Evolutionary conservation across 305 asterid species (phyloP).

Genomic region (Fraxinus latifolia): DNA sequence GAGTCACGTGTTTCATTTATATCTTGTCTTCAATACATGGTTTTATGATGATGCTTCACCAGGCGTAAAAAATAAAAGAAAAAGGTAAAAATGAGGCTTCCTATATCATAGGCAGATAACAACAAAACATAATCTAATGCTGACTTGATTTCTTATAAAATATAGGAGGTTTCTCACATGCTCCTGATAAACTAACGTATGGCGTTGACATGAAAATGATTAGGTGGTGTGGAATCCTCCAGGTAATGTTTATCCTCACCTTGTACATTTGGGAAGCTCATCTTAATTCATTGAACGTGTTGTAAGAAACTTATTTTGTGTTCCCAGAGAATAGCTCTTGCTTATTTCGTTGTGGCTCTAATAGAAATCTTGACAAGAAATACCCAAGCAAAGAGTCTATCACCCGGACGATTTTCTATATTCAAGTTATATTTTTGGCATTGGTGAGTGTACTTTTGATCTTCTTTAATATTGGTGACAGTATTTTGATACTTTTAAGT

Average conservation of each 20-base stretch:
- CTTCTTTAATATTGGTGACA: neutral
- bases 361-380: slow-evolving; percentile 36
- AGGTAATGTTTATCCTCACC: slow-evolving; percentile 39
- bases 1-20: neutral
- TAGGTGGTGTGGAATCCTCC: slow-evolving; percentile 81
- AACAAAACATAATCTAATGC: neutral
- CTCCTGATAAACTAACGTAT: slow-evolving; percentile 64
- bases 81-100: neutral
- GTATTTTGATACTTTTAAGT: neutral
- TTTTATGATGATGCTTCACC: neutral
- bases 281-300: slow-evolving; percentile 7
- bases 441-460: slow-evolving; percentile 43
- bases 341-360: slow-evolving; percentile 42
- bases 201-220: slow-evolving; percentile 69
- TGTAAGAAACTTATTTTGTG: slow-evolving; percentile 5
- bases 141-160: slow-evolving; percentile 7
- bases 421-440: slow-evolving; percentile 46
- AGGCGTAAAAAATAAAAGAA: neutral
- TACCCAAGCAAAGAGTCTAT: slow-evolving; percentile 17
- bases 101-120: neutral
- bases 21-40: neutral
- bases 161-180: slow-evolving; percentile 79
- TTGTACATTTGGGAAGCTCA: slow-evolving; percentile 3
- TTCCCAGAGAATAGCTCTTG: slow-evolving; percentile 53
- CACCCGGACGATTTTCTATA: slow-evolving; percentile 30